Percentiles rank a stretch among this genome's conserved stretches.
Evolutionary conservation across 2,329 filamentous ascomycete species (phyloP).

Genomic region (Xylariaceae sp.): DNA sequence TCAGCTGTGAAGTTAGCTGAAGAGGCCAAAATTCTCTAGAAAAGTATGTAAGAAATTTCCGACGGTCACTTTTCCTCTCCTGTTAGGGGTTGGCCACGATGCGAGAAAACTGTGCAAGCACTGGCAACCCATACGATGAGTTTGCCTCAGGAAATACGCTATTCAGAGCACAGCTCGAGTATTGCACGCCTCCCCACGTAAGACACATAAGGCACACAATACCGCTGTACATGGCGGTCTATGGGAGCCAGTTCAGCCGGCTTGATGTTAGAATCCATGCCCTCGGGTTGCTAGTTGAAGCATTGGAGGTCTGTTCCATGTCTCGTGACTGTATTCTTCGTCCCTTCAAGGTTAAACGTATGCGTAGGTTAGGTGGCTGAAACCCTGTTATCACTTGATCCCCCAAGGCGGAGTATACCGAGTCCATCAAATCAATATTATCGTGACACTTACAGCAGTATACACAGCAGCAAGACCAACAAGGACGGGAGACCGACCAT

Average conservation of each 20-base stretch:
- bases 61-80: too few relatives aligned
- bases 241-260: neutral
- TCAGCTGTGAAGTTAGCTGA: too few relatives aligned
- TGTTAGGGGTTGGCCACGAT: too few relatives aligned
- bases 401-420: too few relatives aligned
- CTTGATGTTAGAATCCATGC: neutral
- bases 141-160: neutral
- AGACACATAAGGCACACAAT: neutral
- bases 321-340: neutral
- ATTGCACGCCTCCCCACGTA: neutral
- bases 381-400: neutral
- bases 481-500: neutral
- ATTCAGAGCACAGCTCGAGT: neutral
- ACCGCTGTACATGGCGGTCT: neutral
- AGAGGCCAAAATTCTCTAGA: too few relatives aligned
- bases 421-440: neutral
- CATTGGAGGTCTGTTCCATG: neutral
- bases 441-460: too few relatives aligned
- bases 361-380: neutral
- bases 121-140: neutral
- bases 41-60: too few relatives aligned
- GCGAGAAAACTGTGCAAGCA: too few relatives aligned
- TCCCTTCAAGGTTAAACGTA: neutral
- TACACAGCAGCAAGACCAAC: too few relatives aligned
- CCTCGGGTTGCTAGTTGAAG: neutral